Evolutionary conservation across 2,329 filamentous ascomycete species (phyloP), one percentile per base, ranked within the genome.

Genomic region (Grosmannia penicillata): DNA sequence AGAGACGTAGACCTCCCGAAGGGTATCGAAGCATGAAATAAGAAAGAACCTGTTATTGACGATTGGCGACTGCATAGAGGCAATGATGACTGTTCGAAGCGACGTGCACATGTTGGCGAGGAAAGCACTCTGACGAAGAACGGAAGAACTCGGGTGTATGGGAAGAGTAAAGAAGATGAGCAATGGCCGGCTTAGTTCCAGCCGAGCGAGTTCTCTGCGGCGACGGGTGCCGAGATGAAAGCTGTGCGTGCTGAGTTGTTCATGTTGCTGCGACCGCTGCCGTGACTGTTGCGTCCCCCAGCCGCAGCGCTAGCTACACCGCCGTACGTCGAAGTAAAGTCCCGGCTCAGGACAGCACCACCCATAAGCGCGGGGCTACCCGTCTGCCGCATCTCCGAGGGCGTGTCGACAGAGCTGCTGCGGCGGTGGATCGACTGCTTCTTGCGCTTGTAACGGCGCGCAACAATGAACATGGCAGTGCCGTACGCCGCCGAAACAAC

Each of bases 381-480:
- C 6, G 53, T 54, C 51, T 72, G 68, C 27, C 61, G 63, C 70
- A 74, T 73, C 66, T 74, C 72, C 2, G 68, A 66, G 2, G 62
- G 61, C 47, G 65, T 68, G 35, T 68, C 69, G 44, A 89, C 62
- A 33, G 84, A 93, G 67, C 76, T 83, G 67, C 76, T 84, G 37
- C 78, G 68, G 43, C 85, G 82, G 52, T 77, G 72, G 61, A 93
- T 83, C 36, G 75, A 65, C 55, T 81, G 73, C 60, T 76, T 80
- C 70, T 82, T 85, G 63, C 82, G 79, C 68, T 87, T 84, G 70
- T 94, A 94, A 43, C 87, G 75, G 44, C 86, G 78, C 36, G 87
- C 87, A 48, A 94, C 75, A 52, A 91, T 78, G 64, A 94, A 89
- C 87, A 95, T 94, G 56, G 84, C 86, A 11, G 82, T 83, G 53